Conservation (phyloP, 768 basidiomycete species). For the Chalciporus chontae region DNA sequence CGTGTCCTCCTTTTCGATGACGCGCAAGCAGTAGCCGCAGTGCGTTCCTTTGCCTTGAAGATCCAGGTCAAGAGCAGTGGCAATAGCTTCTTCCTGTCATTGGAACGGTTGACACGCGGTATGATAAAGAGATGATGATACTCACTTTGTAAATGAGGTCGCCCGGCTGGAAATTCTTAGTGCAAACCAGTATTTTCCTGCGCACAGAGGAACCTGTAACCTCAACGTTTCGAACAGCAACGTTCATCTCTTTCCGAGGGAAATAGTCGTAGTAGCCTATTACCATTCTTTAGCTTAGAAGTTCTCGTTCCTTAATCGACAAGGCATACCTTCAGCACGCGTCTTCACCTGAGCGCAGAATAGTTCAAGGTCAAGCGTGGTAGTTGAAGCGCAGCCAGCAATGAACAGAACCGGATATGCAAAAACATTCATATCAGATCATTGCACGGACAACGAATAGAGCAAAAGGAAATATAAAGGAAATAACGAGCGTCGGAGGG, state of each 20-base stretch:
- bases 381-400: slow-evolving; percentile 17
- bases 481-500: slow-evolving; percentile 11
- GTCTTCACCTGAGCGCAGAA: slow-evolving; percentile 50
- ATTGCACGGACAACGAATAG: slow-evolving; percentile 22
- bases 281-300: slow-evolving; percentile 15
- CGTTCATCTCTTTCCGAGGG: slow-evolving; percentile 70
- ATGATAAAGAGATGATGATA: not conserved
- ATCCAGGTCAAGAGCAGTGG: slow-evolving; percentile 68
- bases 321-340: slow-evolving; percentile 72
- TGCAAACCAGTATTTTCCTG: slow-evolving; percentile 57
- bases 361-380: slow-evolving; percentile 7
- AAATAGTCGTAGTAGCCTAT: slow-evolving; percentile 76
- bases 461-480: slow-evolving; percentile 19
- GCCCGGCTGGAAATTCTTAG: slow-evolving; percentile 64
- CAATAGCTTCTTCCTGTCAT: slow-evolving; percentile 69
- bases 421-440: slow-evolving; percentile 63
- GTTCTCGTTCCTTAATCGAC: slow-evolving; percentile 4
- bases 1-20: slow-evolving; percentile 41
- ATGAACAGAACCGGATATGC: slow-evolving; percentile 20
- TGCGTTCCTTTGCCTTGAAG: slow-evolving; percentile 63
- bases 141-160: slow-evolving; percentile 75
- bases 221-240: slow-evolving; percentile 47
- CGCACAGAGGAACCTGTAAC: slow-evolving; percentile 24
- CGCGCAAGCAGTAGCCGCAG: slow-evolving; percentile 71
- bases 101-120: slow-evolving; percentile 6